Evolutionary conservation across 2,329 filamentous ascomycete species (phyloP).

Genomic region (Xylariomycetidae sp.): DNA sequence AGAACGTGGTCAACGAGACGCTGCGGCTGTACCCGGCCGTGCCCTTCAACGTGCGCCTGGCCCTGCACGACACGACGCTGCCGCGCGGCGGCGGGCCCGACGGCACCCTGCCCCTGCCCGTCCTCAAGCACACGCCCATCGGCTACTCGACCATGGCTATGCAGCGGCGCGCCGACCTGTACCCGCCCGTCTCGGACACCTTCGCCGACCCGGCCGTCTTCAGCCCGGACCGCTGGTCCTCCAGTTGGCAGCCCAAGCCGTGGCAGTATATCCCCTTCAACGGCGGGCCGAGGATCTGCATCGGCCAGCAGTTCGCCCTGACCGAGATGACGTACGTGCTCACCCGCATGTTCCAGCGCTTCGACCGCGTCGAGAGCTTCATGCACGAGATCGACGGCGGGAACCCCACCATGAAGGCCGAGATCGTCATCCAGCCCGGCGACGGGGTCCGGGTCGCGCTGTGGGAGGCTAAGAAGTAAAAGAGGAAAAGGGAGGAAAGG

Average conservation of each 20-base stretch:
- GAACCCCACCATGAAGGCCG: conserved; percentile 48
- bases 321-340: conserved; percentile 73
- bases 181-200: conserved; percentile 44
- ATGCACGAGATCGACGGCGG: conserved; percentile 54
- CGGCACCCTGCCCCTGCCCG: conserved; percentile 55
- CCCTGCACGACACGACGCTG: conserved; percentile 69
- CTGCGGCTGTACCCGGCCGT: conserved; percentile 74
- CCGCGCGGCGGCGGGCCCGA: conserved; percentile 66
- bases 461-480: conserved; percentile 37
- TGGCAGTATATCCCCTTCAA: conserved; percentile 76
- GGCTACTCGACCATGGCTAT: conserved; percentile 65
- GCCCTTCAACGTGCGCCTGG: conserved; percentile 72
- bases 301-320: conserved; percentile 77
- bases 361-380: conserved; percentile 55
- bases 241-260: conserved; percentile 58
- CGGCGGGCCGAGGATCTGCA: conserved; percentile 67
- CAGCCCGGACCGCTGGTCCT: conserved; percentile 63
- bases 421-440: conserved; percentile 56
- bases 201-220: conserved; percentile 47
- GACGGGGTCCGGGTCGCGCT: conserved; percentile 56
- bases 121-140: conserved; percentile 62
- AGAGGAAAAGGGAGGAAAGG: background rate
- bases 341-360: conserved; percentile 68
- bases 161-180: conserved; percentile 65
- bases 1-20: conserved; percentile 70